phyloP scores from a whole-genome alignment of 805 yeast species.

The Yarrowia deformans region DNA sequence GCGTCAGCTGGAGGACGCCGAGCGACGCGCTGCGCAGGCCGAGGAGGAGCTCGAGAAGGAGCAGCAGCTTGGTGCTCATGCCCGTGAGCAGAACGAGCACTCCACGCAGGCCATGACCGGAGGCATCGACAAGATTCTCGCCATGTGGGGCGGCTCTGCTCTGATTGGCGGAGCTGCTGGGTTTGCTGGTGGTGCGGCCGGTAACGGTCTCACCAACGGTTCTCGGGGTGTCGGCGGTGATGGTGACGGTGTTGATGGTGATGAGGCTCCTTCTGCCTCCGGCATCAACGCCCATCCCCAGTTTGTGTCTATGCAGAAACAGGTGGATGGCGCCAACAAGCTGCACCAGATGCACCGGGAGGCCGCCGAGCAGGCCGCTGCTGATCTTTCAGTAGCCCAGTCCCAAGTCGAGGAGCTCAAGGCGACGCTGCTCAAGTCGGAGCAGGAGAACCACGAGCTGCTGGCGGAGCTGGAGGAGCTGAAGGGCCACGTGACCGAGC shows the following conservation, averaged over 20 bases:
- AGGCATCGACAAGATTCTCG: conserved; percentile 44
- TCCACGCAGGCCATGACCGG: conserved; percentile 43
- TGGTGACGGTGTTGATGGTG: conserved; percentile 2
- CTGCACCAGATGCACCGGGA: conserved; percentile 47
- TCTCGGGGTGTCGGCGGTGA: conserved; percentile 39
- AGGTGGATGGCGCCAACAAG: conserved; percentile 34
- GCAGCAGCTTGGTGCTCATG: conserved; percentile 40
- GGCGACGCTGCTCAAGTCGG: conserved; percentile 44
- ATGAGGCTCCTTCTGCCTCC: conserved; percentile 28
- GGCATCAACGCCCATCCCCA: conserved; percentile 40
- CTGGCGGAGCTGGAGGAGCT: conserved; percentile 44
- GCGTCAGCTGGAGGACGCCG: conserved; percentile 40
- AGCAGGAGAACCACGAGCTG: conserved; percentile 40
- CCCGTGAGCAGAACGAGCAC: conserved; percentile 43
- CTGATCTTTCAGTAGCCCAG: conserved; percentile 41
- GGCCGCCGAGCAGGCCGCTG: conserved; percentile 48
- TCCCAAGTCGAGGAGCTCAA: conserved; percentile 42
- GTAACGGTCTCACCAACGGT: conserved; percentile 32
- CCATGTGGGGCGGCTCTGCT: conserved; percentile 45
- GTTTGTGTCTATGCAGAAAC: conserved; percentile 39
- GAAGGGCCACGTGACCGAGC: conserved; percentile 44
- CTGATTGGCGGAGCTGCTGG: conserved; percentile 39
- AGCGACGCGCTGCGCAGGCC: conserved; percentile 39
- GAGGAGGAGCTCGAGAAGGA: conserved; percentile 44
- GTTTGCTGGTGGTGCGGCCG: conserved; percentile 10